These are phyloP conservation scores for Acanthamoeba castellanii DNA, from an alignment of 208 protist genomes.

Conservation along the genomic window DNA sequence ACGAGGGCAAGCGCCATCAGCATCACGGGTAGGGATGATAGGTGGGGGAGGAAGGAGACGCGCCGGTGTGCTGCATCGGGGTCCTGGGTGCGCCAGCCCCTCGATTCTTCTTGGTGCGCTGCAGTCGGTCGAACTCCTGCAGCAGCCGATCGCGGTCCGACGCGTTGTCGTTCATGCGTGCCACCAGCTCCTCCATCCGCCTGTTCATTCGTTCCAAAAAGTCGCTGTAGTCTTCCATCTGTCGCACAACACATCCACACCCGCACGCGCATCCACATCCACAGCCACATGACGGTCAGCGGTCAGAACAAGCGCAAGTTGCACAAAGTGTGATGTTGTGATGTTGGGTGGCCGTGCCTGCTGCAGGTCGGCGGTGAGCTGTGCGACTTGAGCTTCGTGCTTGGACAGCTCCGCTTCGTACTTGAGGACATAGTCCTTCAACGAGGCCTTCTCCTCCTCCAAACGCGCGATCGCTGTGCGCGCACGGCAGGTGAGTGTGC, in stretches of 20 bases:
- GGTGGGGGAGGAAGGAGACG: neutral
- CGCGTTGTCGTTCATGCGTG: constrained; percentile 49
- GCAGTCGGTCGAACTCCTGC: constrained; percentile 64
- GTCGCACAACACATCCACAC: neutral
- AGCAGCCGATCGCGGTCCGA: constrained; percentile 44
- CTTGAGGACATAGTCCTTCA: constrained; percentile 64
- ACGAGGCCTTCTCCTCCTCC: constrained; percentile 50
- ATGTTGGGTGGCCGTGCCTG: neutral
- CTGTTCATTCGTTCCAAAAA: constrained; percentile 36
- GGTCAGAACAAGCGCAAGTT: too few relatives aligned
- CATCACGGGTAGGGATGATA: neutral
- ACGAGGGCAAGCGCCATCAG: neutral
- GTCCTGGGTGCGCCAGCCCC: neutral
- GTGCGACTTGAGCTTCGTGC: constrained; percentile 26
- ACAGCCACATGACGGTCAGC: neutral
- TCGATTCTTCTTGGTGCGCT: constrained; percentile 13
- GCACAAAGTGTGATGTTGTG: neutral
- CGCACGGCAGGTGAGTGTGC: neutral
- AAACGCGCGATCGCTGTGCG: constrained; percentile 30
- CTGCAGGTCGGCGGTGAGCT: constrained; percentile 31
- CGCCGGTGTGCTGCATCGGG: neutral
- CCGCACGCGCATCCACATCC: neutral
- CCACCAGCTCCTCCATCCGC: constrained; percentile 62
- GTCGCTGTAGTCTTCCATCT: constrained; percentile 33
- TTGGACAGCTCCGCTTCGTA: constrained; percentile 66